Conservation (phyloP, 768 basidiomycete genomes). For the Boletus insuetus region DNA sequence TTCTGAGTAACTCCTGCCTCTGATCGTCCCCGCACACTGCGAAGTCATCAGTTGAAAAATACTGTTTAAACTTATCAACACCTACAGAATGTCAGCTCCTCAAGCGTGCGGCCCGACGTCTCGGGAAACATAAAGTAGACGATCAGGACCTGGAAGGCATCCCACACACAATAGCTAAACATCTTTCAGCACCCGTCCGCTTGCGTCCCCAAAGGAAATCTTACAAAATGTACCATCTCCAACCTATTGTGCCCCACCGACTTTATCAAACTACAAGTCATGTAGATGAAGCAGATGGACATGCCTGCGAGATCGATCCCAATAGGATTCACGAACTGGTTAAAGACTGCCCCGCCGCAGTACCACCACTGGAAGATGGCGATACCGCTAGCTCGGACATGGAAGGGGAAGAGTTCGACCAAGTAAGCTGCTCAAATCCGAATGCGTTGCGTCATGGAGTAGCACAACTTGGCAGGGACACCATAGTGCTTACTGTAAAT, state of each 20-base stretch:
- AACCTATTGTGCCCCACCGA: neutral
- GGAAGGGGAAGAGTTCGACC: slow-evolving; percentile 65
- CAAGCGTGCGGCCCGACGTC: slow-evolving; percentile 17
- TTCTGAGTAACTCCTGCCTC: neutral
- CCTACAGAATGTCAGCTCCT: slow-evolving; percentile 19
- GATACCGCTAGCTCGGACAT: slow-evolving; percentile 58
- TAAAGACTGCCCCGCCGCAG: slow-evolving; percentile 30
- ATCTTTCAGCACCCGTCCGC: neutral
- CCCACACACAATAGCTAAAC: slow-evolving; percentile 16
- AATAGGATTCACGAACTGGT: slow-evolving; percentile 17
- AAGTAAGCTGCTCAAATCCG: slow-evolving; percentile 17
- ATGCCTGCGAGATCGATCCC: slow-evolving; percentile 10
- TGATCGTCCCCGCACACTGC: slow-evolving; percentile 3
- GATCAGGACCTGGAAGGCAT: slow-evolving; percentile 10
- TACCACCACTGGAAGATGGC: slow-evolving; percentile 59
- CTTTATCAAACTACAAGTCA: neutral
- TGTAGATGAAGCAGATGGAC: neutral
- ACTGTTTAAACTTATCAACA: neutral
- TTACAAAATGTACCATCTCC: slow-evolving; percentile 17
- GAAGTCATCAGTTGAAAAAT: too few relatives aligned
- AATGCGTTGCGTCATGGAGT: neutral
- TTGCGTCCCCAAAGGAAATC: neutral
- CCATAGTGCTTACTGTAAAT: slow-evolving; percentile 3
- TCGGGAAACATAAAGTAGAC: slow-evolving; percentile 21
- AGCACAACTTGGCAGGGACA: neutral